phyloP scores from a whole-genome alignment of 148 eudicot species.

The Agrostemma githago region DNA sequence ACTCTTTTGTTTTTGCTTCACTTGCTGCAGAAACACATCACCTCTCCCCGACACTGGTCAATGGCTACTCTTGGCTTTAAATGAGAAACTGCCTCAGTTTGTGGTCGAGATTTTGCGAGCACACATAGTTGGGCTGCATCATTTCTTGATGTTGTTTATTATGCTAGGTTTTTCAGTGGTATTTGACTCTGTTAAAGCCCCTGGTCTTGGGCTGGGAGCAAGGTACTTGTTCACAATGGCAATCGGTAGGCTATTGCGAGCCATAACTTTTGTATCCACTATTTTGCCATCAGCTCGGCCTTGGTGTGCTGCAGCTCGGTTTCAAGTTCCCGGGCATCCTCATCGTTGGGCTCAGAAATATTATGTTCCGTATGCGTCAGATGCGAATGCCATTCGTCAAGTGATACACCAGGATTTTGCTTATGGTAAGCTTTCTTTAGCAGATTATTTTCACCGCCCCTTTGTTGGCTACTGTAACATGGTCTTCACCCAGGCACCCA shows the following conservation, averaged over 20 bases:
- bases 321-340: slow-evolving; percentile 66
- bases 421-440: slow-evolving; percentile 45
- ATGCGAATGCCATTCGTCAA: slow-evolving; percentile 57
- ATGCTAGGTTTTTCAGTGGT: slow-evolving; percentile 94
- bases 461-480: background rate
- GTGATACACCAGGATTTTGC: slow-evolving; percentile 59
- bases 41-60: slow-evolving; percentile 99
- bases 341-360: slow-evolving; percentile 96
- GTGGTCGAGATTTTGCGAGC: slow-evolving; percentile 82
- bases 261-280: slow-evolving; percentile 71
- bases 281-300: slow-evolving; percentile 93
- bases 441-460: background rate
- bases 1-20: background rate
- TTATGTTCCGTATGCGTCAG: slow-evolving; percentile 85
- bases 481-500: background rate
- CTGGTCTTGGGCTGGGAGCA: slow-evolving; percentile 96
- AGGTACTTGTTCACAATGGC: slow-evolving; percentile 96
- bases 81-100: slow-evolving; percentile 74
- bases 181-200: slow-evolving; percentile 85
- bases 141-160: slow-evolving; percentile 88
- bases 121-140: slow-evolving; percentile 78
- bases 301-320: slow-evolving; percentile 91
- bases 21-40: slow-evolving; percentile 51
- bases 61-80: slow-evolving; percentile 80
- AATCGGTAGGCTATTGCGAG: slow-evolving; percentile 79